Percentiles rank a stretch among this genome's conserved stretches.
Conservation (phyloP, 1,139 yeast genomes). For the Pneumocystis jirovecii region DNA sequence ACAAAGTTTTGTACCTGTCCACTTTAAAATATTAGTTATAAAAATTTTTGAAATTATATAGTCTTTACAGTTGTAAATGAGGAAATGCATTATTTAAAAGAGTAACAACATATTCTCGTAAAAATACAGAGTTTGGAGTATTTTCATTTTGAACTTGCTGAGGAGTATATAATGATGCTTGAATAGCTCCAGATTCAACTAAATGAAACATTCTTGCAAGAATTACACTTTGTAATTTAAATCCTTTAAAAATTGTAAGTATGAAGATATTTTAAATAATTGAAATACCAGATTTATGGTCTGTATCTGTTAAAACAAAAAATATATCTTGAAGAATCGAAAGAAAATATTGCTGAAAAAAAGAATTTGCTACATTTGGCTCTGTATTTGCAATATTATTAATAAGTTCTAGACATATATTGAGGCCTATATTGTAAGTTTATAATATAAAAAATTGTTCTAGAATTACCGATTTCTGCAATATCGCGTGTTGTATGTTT, state of each 20-base stretch:
- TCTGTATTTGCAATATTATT: slow-evolving; percentile 69
- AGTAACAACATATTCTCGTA: slow-evolving; percentile 69
- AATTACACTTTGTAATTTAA: slow-evolving; percentile 71
- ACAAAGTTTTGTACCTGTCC: slow-evolving; percentile 74
- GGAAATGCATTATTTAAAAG: slow-evolving; percentile 80
- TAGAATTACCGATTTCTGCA: slow-evolving; percentile 10
- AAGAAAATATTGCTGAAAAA: slow-evolving; percentile 78
- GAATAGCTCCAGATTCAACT: slow-evolving; percentile 61
- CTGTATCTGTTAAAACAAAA: slow-evolving; percentile 88
- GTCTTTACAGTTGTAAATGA: slow-evolving; percentile 46
- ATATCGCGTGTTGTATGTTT: slow-evolving; percentile 70
- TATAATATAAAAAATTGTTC: slow-evolving; percentile 61
- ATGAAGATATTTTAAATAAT: neutral
- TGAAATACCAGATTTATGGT: slow-evolving; percentile 62
- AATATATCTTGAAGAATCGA: slow-evolving; percentile 83
- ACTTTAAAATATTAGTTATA: neutral
- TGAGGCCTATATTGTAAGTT: slow-evolving; percentile 43
- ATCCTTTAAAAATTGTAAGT: slow-evolving; percentile 27
- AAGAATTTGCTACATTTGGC: slow-evolving; percentile 59
- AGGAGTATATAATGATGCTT: slow-evolving; percentile 57
- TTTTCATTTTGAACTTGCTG: slow-evolving; percentile 65
- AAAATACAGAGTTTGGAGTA: slow-evolving; percentile 61
- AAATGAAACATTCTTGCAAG: slow-evolving; percentile 71
- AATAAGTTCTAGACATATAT: slow-evolving; percentile 64
- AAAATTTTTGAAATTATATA: neutral